Evolutionary conservation across 139 green algal genomes (phyloP), one percentile per base, ranked within the genome.

Genomic region (Dunaliella primolecta): DNA sequence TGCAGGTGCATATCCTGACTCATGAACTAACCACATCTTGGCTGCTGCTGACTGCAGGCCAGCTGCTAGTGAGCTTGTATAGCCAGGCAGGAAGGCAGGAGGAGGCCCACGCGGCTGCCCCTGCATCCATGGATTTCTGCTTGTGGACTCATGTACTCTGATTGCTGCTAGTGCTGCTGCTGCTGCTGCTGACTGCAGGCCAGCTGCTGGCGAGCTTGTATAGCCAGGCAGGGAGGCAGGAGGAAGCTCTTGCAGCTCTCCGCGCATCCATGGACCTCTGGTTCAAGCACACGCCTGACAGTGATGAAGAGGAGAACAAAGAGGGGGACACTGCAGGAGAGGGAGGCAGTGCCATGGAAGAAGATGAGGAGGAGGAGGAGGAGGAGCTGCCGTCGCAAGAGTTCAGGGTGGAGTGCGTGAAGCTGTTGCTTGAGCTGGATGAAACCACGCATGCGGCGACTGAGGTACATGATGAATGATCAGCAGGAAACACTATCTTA

Each of bases 381-480:
- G 87, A 89, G 1, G 72, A 81, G 0, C 75, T 89, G 31, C 94
- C 94, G 1, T 91, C 85, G 0, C 97, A 93, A 72, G 95, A 97
- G 90, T 96, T 97, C 87, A 85, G 95, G 21, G 93, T 97, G 46
- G 94, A 97, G 87, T 91, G 87, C 32, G 95, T 93, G 15, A 97
- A 97, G 90, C 90, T 98, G 89, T 87, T 98, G 81, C 87, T 98
- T 64, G 94, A 97, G 84, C 91, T 98, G 83, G 94, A 97, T 25
- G 91, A 94, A 0, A 88, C 82, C 0, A 94, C 91, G 20, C 89
- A 94, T 0, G 83, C 84, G 0, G 93, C 94, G 3, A 91, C 92
- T 25, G 82, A 95, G 86, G 93, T 94, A 78, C 25, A n/a, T n/a
- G n/a, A n/a, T n/a, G n/a, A n/a, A n/a, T n/a, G n/a, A n/a, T n/a